A percentile compares a stretch with the other conserved stretches of the same genome.
Evolutionary conservation across 2,329 filamentous ascomycete species (phyloP).

Genomic region (Monilinia fructicola): DNA sequence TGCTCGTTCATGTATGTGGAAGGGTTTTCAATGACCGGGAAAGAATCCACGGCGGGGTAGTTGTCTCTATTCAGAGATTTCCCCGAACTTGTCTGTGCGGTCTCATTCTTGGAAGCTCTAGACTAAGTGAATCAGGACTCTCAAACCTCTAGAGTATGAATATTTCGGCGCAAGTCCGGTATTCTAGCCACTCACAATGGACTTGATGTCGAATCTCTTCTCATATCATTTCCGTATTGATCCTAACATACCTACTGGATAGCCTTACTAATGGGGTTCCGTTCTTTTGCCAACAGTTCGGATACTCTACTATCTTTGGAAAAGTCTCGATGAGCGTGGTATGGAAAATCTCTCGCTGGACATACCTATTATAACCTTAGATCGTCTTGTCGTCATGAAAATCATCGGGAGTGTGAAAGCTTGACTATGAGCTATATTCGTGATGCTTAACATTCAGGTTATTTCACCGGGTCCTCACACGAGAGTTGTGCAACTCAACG

Average conservation of each 20-base stretch:
- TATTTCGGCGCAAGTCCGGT: conserved; percentile 8
- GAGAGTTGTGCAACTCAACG: background rate
- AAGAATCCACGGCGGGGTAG: conserved; percentile 6
- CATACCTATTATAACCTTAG: too few relatives aligned
- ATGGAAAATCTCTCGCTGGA: too few relatives aligned
- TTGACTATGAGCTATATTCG: conserved; percentile 1
- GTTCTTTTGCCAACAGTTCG: conserved; percentile 3
- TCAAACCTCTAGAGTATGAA: conserved; percentile 13
- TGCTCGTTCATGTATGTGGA: background rate
- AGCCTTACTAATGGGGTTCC: background rate
- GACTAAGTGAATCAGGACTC: conserved; percentile 1
- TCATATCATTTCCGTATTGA: conserved; percentile 8
- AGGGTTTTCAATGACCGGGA: background rate
- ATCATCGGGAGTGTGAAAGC: background rate
- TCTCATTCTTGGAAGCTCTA: background rate
- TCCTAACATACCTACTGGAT: background rate
- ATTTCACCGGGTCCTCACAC: background rate
- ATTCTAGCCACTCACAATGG: background rate
- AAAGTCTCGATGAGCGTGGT: background rate
- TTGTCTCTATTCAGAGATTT: background rate
- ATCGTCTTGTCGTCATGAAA: too few relatives aligned
- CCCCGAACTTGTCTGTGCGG: conserved; percentile 1
- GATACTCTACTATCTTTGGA: background rate
- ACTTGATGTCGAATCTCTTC: background rate
- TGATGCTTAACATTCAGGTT: conserved; percentile 7